Evolutionary conservation across 2,329 filamentous ascomycete genomes (phyloP).

Genomic region (Penicillium olsonii): DNA sequence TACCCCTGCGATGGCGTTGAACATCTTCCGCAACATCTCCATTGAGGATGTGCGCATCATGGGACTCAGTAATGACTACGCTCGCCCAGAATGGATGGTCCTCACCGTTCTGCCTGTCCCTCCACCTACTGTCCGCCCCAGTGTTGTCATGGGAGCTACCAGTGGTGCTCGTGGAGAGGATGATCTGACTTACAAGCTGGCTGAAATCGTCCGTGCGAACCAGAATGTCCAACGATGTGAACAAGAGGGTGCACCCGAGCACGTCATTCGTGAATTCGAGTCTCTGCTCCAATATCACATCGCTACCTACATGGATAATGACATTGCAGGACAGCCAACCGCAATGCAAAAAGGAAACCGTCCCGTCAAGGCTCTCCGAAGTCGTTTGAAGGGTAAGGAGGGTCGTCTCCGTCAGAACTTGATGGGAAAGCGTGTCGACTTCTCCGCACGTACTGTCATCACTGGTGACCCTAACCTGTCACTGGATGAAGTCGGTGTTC

Average conservation of each 20-base stretch:
- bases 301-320: constrained; percentile 99
- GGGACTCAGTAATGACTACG: constrained; percentile 91
- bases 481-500: constrained; percentile 95
- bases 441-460: constrained; percentile 98
- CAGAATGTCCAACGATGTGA: constrained; percentile 90
- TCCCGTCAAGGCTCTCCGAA: constrained; percentile 94
- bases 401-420: constrained; percentile 95
- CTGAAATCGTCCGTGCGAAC: constrained; percentile 97
- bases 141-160: constrained; percentile 93
- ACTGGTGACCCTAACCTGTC: constrained; percentile 97
- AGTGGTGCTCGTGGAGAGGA: constrained; percentile 94
- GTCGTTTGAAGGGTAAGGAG: constrained; percentile 98
- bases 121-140: constrained; percentile 91
- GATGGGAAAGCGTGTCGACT: constrained; percentile 99
- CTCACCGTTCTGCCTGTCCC: constrained; percentile 93
- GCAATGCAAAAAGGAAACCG: constrained; percentile 96
- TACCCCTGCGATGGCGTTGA: constrained; percentile 79
- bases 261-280: constrained; percentile 90
- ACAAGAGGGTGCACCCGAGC: constrained; percentile 85
- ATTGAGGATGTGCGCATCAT: constrained; percentile 81
- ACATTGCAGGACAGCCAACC: constrained; percentile 92
- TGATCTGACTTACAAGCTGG: constrained; percentile 98
- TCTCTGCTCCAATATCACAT: constrained; percentile 94
- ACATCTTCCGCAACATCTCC: constrained; percentile 82
- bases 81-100: constrained; percentile 97